Base-by-base conservation (phyloP, 2,329 filamentous ascomycete genomes). In the Periconia macrospinosa region DNA sequence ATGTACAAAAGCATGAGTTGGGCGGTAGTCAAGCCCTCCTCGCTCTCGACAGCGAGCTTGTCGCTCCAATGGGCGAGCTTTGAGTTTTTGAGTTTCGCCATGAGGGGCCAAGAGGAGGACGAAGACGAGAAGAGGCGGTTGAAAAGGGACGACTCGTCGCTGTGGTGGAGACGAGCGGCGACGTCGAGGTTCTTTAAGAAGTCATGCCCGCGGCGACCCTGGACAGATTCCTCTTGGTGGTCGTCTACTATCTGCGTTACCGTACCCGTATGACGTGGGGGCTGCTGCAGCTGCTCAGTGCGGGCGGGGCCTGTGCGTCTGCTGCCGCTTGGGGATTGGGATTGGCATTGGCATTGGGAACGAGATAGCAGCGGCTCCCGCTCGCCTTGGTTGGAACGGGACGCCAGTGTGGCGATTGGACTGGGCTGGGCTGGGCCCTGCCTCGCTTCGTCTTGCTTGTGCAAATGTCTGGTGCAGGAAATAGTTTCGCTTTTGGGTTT, bases 1-100 rank as follows among this genome's bases (percentile, higher is more conserved):
- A 90, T 77, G 73, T 96, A 96, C 61, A 86, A 90, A 70, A 97
- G 83, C 88, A 96, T 92, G 62, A 95, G 79, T 78, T 96, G 90
- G 15, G 87, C 83, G 49, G 83, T 86, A 8, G 86, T 89, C 66
- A 97, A 81, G 44, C 90, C 91, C 1, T 87, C 84, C 74, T 96
- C 92, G 50, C 83, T 78, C 52, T 89, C 82, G 54, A 94, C 89
- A 44, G 89, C 86, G 52, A 92, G 70, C 78, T 85, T 92, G 61
- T 79, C 66, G 45, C 76, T 65, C 63, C 73, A 73, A 33, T 70
- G 65, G n/a, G 63, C 68, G 41, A 74, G 46, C 56, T 72, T 78
- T 27, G 72, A 74, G 14, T 65, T 58, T 50, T 63, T 71, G 47
- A 75, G 52, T 50, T 74, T 76, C 61, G 76, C 75, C 78, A 79